phyloP scores from a whole-genome alignment of 768 basidiomycete species.

The Mycena venus region DNA sequence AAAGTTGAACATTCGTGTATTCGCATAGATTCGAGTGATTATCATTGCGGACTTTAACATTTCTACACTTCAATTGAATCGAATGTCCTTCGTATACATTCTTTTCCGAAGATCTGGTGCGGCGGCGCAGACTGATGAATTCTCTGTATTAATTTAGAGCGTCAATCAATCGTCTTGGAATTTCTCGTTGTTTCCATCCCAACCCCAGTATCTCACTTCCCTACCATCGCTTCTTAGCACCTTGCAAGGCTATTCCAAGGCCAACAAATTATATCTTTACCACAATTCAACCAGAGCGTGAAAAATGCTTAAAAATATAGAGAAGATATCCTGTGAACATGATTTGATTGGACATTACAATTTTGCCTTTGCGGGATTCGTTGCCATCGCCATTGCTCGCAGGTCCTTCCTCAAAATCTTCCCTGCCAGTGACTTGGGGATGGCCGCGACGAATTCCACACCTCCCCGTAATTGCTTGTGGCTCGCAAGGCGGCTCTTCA shows the following conservation, averaged over 20 bases:
- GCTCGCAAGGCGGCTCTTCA: constrained; percentile 26
- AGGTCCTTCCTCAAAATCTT: constrained; percentile 35
- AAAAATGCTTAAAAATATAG: no score
- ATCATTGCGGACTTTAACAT: not conserved
- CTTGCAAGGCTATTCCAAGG: no score
- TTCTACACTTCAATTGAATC: not conserved
- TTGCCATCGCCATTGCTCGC: constrained; percentile 8
- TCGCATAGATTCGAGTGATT: not conserved
- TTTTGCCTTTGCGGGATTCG: constrained; percentile 5
- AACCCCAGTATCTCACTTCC: not conserved
- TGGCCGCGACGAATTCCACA: constrained; percentile 18
- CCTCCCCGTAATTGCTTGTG: constrained; percentile 29
- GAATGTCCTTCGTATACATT: not conserved
- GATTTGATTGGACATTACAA: not conserved
- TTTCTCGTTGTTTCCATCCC: constrained; percentile 3
- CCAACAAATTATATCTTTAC: no score
- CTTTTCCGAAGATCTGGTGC: no score
- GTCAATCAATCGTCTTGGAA: no score
- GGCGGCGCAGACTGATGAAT: no score
- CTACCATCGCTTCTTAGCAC: not conserved
- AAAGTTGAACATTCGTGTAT: not conserved
- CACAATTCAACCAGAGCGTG: no score
- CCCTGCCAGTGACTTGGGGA: constrained; percentile 30
- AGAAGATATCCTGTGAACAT: no score
- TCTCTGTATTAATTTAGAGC: no score